Evolutionary conservation across 208 protist species (phyloP).

Genomic region (Leishmania arabica): DNA sequence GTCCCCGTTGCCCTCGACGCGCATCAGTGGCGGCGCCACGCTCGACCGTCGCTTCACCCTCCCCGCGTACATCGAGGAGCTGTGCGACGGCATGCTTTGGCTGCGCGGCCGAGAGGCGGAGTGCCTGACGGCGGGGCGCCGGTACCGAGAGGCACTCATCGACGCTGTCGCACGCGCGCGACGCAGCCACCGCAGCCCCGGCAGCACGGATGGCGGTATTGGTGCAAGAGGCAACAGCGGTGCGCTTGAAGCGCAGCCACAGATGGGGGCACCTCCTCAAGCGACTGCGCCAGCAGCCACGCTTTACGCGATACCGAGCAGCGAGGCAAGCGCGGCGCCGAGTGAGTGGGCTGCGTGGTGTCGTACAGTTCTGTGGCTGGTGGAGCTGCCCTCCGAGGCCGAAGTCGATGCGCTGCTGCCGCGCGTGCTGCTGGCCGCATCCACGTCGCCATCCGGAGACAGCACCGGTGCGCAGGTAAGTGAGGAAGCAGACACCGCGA

Average conservation of each 20-base stretch:
- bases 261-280: neutral
- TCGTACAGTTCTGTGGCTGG: constrained; percentile 28
- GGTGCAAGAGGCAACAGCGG: neutral
- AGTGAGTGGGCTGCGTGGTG: constrained; percentile 18
- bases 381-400: constrained; percentile 2
- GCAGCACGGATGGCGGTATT: neutral
- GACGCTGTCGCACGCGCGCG: neutral
- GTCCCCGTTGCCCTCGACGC: neutral
- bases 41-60: constrained; percentile 53
- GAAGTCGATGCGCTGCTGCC: constrained; percentile 23
- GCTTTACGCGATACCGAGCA: neutral
- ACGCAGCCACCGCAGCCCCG: neutral
- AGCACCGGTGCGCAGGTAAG: neutral
- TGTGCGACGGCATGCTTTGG: constrained; percentile 58
- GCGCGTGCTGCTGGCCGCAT: constrained; percentile 2
- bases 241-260: neutral
- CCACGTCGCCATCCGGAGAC: neutral
- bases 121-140: constrained; percentile 49
- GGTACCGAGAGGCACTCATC: constrained; percentile 47
- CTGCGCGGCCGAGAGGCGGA: constrained; percentile 76
- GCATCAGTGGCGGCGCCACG: constrained; percentile 13
- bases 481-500: neutral
- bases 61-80: constrained; percentile 74
- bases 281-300: neutral
- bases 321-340: neutral